phyloP scores from a whole-genome alignment of 2,329 filamentous ascomycete genomes.

The Chrysoporthe puriensis region DNA sequence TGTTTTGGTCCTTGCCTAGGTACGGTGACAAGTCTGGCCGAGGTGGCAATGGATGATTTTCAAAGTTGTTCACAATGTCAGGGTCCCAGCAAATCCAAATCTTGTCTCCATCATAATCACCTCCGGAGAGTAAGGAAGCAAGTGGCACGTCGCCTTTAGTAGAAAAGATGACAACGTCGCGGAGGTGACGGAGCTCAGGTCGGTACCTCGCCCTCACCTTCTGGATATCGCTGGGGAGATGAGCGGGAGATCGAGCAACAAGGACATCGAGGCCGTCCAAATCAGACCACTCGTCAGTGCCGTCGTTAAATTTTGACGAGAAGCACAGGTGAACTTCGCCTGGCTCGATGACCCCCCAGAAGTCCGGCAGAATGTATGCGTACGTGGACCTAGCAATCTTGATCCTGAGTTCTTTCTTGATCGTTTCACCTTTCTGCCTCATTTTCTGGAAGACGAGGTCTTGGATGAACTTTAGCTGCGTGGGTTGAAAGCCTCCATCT shows the following conservation, averaged over 20 bases:
- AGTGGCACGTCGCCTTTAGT: slow-evolving; percentile 63
- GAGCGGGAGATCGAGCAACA: slow-evolving; percentile 71
- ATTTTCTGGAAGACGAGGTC: slow-evolving; percentile 52
- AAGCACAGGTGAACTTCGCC: slow-evolving; percentile 72
- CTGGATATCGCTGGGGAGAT: slow-evolving; percentile 74
- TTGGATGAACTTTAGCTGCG: slow-evolving; percentile 51
- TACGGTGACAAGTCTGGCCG: slow-evolving; percentile 39
- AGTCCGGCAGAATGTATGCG: slow-evolving; percentile 71
- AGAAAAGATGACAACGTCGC: slow-evolving; percentile 81
- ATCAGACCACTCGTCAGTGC: slow-evolving; percentile 55
- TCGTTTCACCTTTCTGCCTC: slow-evolving; percentile 53
- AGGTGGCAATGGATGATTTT: slow-evolving; percentile 58
- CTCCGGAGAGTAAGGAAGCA: slow-evolving; percentile 73
- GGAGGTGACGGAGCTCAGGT: slow-evolving; percentile 66
- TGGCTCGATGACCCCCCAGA: slow-evolving; percentile 60
- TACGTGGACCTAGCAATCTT: slow-evolving; percentile 64
- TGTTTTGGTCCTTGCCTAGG: slow-evolving; percentile 53
- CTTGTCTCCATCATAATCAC: slow-evolving; percentile 80
- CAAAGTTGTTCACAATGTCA: slow-evolving; percentile 66
- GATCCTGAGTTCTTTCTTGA: slow-evolving; percentile 63
- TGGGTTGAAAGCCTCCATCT: slow-evolving; percentile 62
- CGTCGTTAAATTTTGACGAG: slow-evolving; percentile 63
- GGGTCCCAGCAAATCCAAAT: slow-evolving; percentile 79
- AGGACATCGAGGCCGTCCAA: slow-evolving; percentile 65
- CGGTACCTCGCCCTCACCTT: slow-evolving; percentile 63